These are phyloP conservation scores for Fusarium bulbicola DNA, from an alignment of 2,329 filamentous ascomycete genomes.

Conservation along the genomic window DNA sequence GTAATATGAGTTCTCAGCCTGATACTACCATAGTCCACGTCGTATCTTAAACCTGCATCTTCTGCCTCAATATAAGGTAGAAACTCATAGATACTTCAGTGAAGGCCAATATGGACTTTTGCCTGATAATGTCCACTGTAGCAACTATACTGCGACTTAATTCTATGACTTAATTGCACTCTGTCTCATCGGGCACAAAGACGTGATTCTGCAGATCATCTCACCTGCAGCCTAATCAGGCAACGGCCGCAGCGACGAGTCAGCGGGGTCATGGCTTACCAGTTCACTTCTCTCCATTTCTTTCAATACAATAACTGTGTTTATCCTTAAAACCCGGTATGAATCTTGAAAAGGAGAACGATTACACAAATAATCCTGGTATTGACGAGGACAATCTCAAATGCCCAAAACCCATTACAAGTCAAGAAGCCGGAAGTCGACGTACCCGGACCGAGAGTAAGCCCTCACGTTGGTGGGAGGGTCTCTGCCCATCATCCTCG, in stretches of 20 bases:
- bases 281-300: not conserved
- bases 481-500: not conserved
- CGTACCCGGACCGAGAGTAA: not conserved
- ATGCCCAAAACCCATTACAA: not conserved
- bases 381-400: not conserved
- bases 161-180: too few relatives aligned
- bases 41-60: too few relatives aligned
- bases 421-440: not conserved
- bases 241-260: not conserved
- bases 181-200: not conserved
- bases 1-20: too few relatives aligned
- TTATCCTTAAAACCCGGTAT: not conserved
- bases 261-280: not conserved
- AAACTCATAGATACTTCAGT: too few relatives aligned
- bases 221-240: not conserved
- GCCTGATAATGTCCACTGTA: too few relatives aligned
- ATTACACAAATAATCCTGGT: accelerated
- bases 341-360: accelerated
- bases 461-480: not conserved
- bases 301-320: too few relatives aligned
- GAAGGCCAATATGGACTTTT: too few relatives aligned
- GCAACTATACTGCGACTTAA: too few relatives aligned
- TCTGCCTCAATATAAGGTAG: too few relatives aligned
- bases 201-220: not conserved
- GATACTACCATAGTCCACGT: too few relatives aligned